These are phyloP conservation scores for Citrullus amarus DNA, from an alignment of 306 rosid genomes.

Conservation along the genomic window DNA sequence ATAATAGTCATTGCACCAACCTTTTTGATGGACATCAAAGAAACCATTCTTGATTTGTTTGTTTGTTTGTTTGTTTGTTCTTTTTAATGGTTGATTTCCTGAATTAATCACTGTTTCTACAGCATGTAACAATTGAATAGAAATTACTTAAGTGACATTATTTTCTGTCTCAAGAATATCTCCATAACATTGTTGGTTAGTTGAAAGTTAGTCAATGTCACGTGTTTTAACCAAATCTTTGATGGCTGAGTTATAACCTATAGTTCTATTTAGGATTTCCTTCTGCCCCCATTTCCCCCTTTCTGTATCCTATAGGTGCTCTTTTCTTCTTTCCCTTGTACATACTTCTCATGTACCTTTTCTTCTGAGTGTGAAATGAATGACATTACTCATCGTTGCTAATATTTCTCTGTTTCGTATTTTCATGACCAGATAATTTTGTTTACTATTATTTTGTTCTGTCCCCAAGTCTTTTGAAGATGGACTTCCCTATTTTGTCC, in stretches of 20 bases:
- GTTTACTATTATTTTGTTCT: neutral
- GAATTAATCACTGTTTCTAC: neutral
- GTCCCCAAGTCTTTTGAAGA: neutral
- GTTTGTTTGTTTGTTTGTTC: neutral
- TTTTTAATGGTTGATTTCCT: slow-evolving; percentile 3
- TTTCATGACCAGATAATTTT: neutral
- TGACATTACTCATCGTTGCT: neutral
- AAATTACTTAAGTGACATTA: neutral
- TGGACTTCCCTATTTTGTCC: neutral
- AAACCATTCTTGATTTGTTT: neutral
- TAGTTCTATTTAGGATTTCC: neutral
- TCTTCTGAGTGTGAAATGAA: neutral
- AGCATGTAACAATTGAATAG: neutral
- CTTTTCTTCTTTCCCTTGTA: neutral
- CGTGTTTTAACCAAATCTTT: neutral
- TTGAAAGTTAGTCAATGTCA: neutral
- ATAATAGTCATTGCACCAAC: neutral
- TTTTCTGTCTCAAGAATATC: neutral
- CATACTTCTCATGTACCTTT: neutral
- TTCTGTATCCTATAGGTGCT: neutral
- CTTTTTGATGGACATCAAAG: neutral
- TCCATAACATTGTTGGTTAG: neutral
- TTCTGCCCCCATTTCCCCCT: neutral
- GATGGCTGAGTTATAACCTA: neutral
- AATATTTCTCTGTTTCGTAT: neutral